Conservation (phyloP, 192 early-diverging fungal genomes). For the Spizellomyces punctatus region DNA sequence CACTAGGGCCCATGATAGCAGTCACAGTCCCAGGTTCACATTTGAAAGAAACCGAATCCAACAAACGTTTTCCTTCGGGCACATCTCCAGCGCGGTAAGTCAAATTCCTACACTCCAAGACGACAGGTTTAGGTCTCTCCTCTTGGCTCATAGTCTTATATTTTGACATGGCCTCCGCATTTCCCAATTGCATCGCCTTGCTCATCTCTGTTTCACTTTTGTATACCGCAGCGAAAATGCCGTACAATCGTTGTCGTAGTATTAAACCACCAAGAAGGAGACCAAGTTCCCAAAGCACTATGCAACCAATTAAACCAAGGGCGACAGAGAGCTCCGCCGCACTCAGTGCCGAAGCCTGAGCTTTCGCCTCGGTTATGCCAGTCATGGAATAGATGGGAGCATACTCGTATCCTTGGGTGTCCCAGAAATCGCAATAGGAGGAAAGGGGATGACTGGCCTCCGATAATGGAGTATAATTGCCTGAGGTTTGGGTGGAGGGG, state of each 20-base stretch:
- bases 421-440: slow-evolving; percentile 18
- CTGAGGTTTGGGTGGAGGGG: not conserved
- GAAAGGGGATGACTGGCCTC: slow-evolving; percentile 16
- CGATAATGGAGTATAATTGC: slow-evolving; percentile 8
- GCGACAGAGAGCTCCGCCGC: slow-evolving; percentile 3
- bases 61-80: slow-evolving; percentile 15
- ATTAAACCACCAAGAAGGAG: slow-evolving; percentile 1
- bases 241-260: not conserved
- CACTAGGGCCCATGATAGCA: slow-evolving; percentile 39
- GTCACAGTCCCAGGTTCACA: slow-evolving; percentile 37
- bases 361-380: not conserved
- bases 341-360: slow-evolving; percentile 3
- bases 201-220: slow-evolving; percentile 5
- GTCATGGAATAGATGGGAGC: not conserved
- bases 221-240: slow-evolving; percentile 13
- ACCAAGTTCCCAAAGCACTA: slow-evolving; percentile 1
- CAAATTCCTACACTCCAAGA: slow-evolving; percentile 23
- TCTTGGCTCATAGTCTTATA: slow-evolving; percentile 6
- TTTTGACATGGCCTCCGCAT: not conserved
- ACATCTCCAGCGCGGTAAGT: slow-evolving; percentile 20
- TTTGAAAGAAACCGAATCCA: slow-evolving; percentile 21
- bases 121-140: slow-evolving; percentile 21
- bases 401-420: slow-evolving; percentile 19
- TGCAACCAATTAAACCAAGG: not conserved
- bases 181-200: not conserved